Base-by-base conservation (phyloP, 495 filamentous ascomycete species). In the Friedmanniomyces simplex region DNA sequence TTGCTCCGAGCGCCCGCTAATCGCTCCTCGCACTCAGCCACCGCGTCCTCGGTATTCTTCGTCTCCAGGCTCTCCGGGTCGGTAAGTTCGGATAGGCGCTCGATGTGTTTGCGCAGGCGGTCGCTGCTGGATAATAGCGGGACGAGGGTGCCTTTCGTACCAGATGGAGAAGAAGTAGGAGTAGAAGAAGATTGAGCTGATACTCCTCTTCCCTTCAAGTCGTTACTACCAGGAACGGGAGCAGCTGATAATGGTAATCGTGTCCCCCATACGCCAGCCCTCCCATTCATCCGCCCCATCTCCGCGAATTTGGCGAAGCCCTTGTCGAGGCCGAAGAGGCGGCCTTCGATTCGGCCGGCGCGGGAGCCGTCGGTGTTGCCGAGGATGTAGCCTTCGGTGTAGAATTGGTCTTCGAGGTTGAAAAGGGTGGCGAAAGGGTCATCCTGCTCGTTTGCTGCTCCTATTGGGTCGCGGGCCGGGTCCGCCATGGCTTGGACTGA, bases 241-340 rank as follows among this genome's bases (percentile, higher is more conserved):
- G 43, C 14, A 42, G 30, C 1, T 34, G 16, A 5, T 48, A 84
- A 12, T 34, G 16, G 16, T 48, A 84, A 69, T 60, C 84, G 73
- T 20, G 81, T 79, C 39, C 84, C 80, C 93, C 91, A 97, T 39
- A 97, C 79, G 0, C 84, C 70, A 2, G 86, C 82, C 65, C 81
- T 83, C n/a, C 93, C 90, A 63, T 91, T 86, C 21, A 99, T 67
- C 54, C 76, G 76, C 0, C 93, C 94, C 64, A 89, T 78, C 56
- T 87, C 83, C 14, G 82, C 62, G 63, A 88, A 95, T 71, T 95
- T 96, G 66, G 93, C 87, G 57, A 91, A 97, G 0, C 91, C 93
- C 62, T 93, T 94, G 65, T 94, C 86, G 2, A 97, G 78, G 0
- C 91, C 93, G 67, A 97, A 88, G 13, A 87, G 76, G 36, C 87